These are phyloP conservation scores for Dendrothele bispora DNA, from an alignment of 768 basidiomycete genomes.

Conservation along the genomic window DNA sequence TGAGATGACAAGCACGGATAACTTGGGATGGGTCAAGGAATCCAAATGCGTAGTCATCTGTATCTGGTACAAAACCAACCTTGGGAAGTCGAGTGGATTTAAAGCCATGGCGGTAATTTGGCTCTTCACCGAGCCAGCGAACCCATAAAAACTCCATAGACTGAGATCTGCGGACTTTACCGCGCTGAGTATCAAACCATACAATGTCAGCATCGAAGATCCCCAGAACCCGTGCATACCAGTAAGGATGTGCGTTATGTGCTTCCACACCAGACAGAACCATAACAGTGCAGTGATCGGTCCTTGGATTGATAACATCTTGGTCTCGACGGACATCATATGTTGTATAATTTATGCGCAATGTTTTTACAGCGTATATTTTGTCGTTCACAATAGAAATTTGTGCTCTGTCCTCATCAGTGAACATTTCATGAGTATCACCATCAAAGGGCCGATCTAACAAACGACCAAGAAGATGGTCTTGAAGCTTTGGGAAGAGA, in stretches of 20 bases:
- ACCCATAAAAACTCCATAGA: slow-evolving; percentile 38
- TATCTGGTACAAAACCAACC: slow-evolving; percentile 27
- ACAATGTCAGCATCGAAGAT: slow-evolving; percentile 19
- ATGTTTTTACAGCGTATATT: slow-evolving; percentile 7
- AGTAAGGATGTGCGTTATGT: slow-evolving; percentile 18
- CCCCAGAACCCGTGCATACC: slow-evolving; percentile 20
- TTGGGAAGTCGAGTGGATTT: slow-evolving; percentile 21
- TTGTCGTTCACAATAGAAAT: slow-evolving; percentile 19
- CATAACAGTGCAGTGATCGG: slow-evolving; percentile 25
- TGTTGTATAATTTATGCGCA: too few relatives aligned
- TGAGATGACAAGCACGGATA: slow-evolving; percentile 28
- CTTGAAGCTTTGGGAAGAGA: slow-evolving; percentile 25
- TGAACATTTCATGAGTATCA: slow-evolving; percentile 13
- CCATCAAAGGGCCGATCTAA: slow-evolving; percentile 9
- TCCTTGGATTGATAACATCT: slow-evolving; percentile 27
- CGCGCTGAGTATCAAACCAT: slow-evolving; percentile 7
- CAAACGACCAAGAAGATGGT: slow-evolving; percentile 28
- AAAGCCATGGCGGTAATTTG: slow-evolving; percentile 14
- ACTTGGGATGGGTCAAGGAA: slow-evolving; percentile 30
- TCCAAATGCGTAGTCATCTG: slow-evolving; percentile 29
- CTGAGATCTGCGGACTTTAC: not conserved
- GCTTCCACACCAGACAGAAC: slow-evolving; percentile 7
- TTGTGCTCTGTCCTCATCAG: slow-evolving; percentile 8
- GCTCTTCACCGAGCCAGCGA: slow-evolving; percentile 33
- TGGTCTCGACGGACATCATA: slow-evolving; percentile 30